phyloP scores from a whole-genome alignment of 257 asterid genomes.

The Thymus mandschuricus region DNA sequence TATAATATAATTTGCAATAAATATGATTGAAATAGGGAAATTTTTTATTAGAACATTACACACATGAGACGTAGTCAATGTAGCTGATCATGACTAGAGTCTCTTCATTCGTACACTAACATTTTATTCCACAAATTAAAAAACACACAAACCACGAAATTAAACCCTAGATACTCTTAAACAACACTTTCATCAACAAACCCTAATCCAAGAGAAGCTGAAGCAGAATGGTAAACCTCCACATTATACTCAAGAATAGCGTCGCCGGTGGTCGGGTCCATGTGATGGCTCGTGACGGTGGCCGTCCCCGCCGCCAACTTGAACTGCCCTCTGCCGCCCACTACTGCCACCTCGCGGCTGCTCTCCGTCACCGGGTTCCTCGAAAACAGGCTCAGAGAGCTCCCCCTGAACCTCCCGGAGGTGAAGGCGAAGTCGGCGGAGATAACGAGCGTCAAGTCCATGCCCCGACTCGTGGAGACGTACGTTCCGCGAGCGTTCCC shows the following conservation, averaged over 20 bases:
- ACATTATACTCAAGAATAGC: conserved; percentile 50
- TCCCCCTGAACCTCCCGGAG: conserved; percentile 42
- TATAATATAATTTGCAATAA: too few species aligned
- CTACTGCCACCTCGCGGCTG: conserved; percentile 50
- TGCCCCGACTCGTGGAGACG: conserved; percentile 36
- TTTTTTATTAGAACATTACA: too few species aligned
- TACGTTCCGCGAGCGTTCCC: conserved; percentile 49
- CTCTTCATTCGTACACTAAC: too few species aligned
- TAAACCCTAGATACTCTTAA: too few species aligned
- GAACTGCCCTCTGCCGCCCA: conserved; percentile 53
- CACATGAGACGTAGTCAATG: too few species aligned
- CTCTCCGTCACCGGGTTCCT: conserved; percentile 53
- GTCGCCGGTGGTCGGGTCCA: conserved; percentile 25
- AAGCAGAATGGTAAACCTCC: background rate
- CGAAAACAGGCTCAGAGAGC: conserved; percentile 52
- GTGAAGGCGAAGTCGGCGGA: conserved; percentile 45
- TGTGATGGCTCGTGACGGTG: conserved; percentile 30
- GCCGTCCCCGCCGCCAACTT: conserved; percentile 44
- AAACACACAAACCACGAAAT: too few species aligned
- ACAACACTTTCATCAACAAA: too few species aligned
- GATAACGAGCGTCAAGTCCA: conserved; percentile 23
- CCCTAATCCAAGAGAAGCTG: too few species aligned
- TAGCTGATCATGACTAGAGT: too few species aligned
- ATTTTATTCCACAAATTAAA: too few species aligned
- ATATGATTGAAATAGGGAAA: too few species aligned